Evolutionary conservation across 2,329 filamentous ascomycete species (phyloP), one percentile per base, ranked within the genome.

Genomic region (Colletotrichum euphorbiae): DNA sequence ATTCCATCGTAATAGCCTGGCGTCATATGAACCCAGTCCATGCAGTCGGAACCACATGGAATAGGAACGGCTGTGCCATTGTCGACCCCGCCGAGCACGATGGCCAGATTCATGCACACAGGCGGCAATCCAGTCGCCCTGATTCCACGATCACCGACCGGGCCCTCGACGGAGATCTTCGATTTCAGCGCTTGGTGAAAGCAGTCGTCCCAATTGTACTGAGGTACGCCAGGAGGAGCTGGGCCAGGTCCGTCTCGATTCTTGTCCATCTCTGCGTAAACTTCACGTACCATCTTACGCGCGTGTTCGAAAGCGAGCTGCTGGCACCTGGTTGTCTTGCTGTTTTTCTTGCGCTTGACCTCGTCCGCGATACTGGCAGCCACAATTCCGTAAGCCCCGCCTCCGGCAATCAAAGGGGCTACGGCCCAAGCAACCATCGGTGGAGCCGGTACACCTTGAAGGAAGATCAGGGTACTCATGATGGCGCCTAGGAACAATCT

Each of bases 151-250:
- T 40, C 31, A 13, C 33, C 31, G 15, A 38, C 33, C n/a, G 51
- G 51, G 21, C 51, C 51, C 12, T 17, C 33, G 51, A 54, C 33
- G 5, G 13, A 36, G 11, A 54, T 38, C 3, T 38, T 19, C n/a
- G 51, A 17, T 1, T 54, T 15, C 1, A n/a, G 51, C n/a, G 51
- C 51, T 38, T 36, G 9, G 31, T 54, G 17, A 36, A 19, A 54
- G 17, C 51, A 54, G 31, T 21, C 31, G n/a, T 54, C 33, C 51
- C 51, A 54, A n/a, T 54, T 54, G 17, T 38, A 38, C 51, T 54
- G 51, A 38, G 51, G 51, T 7, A 54, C 51, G 2, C 51, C 51
- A 54, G 51, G 33, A 21, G 51, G 51, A 54, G 51, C 51, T 6
- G 15, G 19, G 33, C 51, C 51, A 36, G 51, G 51, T 19, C 28